Evolutionary conservation across 768 basidiomycete genomes (phyloP).

Genomic region (Strobilomyces echinocephalus): DNA sequence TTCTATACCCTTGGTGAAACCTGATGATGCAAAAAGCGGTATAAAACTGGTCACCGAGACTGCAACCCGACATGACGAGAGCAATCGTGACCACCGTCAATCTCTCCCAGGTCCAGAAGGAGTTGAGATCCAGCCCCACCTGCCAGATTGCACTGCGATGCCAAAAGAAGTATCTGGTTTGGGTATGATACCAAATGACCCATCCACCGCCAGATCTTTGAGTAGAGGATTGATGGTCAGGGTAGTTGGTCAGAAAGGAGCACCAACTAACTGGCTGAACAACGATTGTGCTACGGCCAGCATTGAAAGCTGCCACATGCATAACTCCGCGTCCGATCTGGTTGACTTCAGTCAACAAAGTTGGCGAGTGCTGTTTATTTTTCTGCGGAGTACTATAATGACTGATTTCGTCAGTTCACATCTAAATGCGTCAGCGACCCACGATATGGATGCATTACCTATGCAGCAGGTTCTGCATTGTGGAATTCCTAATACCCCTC

Average conservation of each 20-base stretch:
- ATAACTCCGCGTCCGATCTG: slow-evolving; percentile 12
- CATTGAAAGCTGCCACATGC: slow-evolving; percentile 5
- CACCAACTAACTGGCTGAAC: slow-evolving; percentile 14
- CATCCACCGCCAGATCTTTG: slow-evolving; percentile 2
- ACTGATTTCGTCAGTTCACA: slow-evolving; percentile 2
- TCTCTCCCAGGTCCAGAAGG: background rate
- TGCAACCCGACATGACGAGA: background rate
- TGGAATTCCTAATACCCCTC: background rate
- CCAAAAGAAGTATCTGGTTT: slow-evolving; percentile 4
- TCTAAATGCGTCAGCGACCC: background rate
- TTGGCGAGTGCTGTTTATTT: slow-evolving; percentile 2
- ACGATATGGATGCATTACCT: background rate
- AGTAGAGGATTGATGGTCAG: slow-evolving; percentile 1
- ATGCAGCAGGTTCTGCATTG: slow-evolving; percentile 5
- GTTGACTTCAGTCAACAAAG: slow-evolving; percentile 15
- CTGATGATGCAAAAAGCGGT: background rate
- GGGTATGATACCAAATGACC: slow-evolving; percentile 5
- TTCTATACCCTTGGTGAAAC: background rate
- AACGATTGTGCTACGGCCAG: slow-evolving; percentile 5
- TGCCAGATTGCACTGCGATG: slow-evolving; percentile 17
- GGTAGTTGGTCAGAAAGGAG: slow-evolving; percentile 14
- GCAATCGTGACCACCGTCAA: background rate
- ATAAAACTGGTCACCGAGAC: background rate
- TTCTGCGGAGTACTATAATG: background rate
- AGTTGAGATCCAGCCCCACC: background rate